phyloP scores from a whole-genome alignment of 805 yeast species.

The Monosporozyma servazzii region DNA sequence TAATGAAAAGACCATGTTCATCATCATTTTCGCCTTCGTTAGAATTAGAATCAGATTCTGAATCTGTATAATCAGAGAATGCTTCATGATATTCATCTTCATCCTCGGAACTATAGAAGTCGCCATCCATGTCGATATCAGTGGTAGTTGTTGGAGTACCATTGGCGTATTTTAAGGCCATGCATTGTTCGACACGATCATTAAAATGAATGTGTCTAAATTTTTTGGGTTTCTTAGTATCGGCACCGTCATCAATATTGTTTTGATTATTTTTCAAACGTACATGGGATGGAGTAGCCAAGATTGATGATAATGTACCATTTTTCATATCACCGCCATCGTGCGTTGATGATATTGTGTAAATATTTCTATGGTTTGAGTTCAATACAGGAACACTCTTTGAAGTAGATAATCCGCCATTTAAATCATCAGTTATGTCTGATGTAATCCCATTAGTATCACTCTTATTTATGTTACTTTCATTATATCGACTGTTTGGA shows the following conservation, averaged over 20 bases:
- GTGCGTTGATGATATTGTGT: background rate
- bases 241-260: background rate
- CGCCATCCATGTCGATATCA: background rate
- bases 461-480: background rate
- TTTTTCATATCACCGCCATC: background rate
- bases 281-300: constrained; percentile 10
- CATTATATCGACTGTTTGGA: background rate
- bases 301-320: constrained; percentile 7
- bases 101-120: constrained; percentile 3
- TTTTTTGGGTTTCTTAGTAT: constrained; percentile 9
- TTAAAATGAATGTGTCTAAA: constrained; percentile 78
- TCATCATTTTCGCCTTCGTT: constrained; percentile 27
- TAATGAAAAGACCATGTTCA: constrained; percentile 28
- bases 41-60: constrained; percentile 10
- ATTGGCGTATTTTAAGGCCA: constrained; percentile 43
- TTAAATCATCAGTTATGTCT: too few species aligned
- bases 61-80: constrained; percentile 1
- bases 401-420: background rate
- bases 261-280: background rate
- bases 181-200: constrained; percentile 90
- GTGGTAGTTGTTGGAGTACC: constrained; percentile 30
- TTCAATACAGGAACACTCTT: background rate
- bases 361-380: constrained; percentile 1
- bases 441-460: background rate
- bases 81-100: constrained; percentile 4